Evolutionary conservation across 75 land plant genomes (phyloP), one percentile per base, ranked within the genome.

Genomic region (Pseudotsuga menziesii): DNA sequence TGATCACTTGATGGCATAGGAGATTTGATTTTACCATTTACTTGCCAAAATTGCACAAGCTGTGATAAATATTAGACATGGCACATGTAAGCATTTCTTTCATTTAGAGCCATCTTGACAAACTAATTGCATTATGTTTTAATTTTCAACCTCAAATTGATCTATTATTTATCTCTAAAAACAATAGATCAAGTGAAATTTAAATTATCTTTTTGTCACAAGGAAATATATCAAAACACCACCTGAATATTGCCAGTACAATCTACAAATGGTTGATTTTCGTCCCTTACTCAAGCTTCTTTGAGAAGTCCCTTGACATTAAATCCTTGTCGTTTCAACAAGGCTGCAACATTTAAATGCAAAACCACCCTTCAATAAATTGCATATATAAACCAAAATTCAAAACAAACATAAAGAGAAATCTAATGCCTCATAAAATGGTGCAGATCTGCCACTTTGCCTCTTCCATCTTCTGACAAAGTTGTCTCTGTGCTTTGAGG

Each of bases 161-260:
- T 32, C 32, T 35, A 26, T 25, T 17, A 12, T 27, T 16, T 60
- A 56, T 76, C 35, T 76, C 35, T 32, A 57, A 76, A 66, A 12
- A 17, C 17, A 61, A 27, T 8, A 17, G 12, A 20, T 12, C 27
- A 56, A 22, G 61, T 75, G 14, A 75, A 74, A 16, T 39, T 17
- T 23, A 78, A 54, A 26, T 36, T 8, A 15, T 76, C 32, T 26
- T 41, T 61, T 19, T 22, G 19, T 19, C 72, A 25, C 66, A 29
- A 69, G 26, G 44, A 14, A 16, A 64, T 66, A 77, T 41, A 52
- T 59, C 7, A 22, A 11, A 1, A 73, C 11, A 75, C 71, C 36
- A 94, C 99, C 95, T 97, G 93, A 57, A 94, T 76, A 73, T 91
- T 88, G 32, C 99, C 99, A 59, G 89, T 88, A 80, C 87, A 84